Percentiles rank a stretch among this genome's conserved stretches.
Conservation (phyloP, 768 basidiomycete genomes). For the Agaricus subrufescens region DNA sequence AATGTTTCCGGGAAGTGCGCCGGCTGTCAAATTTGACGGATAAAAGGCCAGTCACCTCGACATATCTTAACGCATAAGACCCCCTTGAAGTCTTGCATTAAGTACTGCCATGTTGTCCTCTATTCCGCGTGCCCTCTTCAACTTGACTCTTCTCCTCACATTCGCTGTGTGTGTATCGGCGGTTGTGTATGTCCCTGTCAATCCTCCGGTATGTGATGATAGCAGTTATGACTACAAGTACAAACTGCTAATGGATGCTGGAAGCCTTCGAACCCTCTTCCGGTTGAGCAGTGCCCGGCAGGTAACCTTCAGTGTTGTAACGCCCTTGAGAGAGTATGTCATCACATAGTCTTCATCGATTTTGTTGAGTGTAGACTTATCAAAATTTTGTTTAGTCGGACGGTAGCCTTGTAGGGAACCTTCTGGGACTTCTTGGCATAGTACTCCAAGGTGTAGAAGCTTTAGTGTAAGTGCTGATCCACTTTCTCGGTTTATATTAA, state of each 20-base stretch:
- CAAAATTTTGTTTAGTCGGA: slow-evolving; percentile 14
- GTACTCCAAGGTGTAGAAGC: slow-evolving; percentile 22
- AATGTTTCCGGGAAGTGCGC: too few relatives aligned
- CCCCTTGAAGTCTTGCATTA: too few relatives aligned
- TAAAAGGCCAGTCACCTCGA: too few relatives aligned
- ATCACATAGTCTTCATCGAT: background rate
- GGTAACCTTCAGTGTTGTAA: slow-evolving; percentile 21
- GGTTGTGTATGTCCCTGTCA: too few relatives aligned
- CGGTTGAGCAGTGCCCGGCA: slow-evolving; percentile 18
- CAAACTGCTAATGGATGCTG: background rate
- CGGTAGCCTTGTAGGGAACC: slow-evolving; percentile 14
- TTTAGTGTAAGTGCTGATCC: slow-evolving; percentile 18
- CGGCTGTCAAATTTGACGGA: too few relatives aligned
- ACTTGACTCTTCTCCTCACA: too few relatives aligned
- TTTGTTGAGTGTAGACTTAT: background rate
- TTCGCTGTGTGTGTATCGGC: too few relatives aligned
- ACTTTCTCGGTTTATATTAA: background rate
- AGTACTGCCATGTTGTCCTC: too few relatives aligned
- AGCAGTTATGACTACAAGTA: too few relatives aligned
- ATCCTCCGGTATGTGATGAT: too few relatives aligned
- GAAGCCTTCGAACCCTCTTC: slow-evolving; percentile 13
- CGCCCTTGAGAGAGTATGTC: slow-evolving; percentile 17
- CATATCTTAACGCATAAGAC: too few relatives aligned
- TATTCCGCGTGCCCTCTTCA: too few relatives aligned
- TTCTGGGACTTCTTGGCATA: slow-evolving; percentile 21